phyloP scores from a whole-genome alignment of 352 stramenopile genomes.

The Phytophthora pinifolia region DNA sequence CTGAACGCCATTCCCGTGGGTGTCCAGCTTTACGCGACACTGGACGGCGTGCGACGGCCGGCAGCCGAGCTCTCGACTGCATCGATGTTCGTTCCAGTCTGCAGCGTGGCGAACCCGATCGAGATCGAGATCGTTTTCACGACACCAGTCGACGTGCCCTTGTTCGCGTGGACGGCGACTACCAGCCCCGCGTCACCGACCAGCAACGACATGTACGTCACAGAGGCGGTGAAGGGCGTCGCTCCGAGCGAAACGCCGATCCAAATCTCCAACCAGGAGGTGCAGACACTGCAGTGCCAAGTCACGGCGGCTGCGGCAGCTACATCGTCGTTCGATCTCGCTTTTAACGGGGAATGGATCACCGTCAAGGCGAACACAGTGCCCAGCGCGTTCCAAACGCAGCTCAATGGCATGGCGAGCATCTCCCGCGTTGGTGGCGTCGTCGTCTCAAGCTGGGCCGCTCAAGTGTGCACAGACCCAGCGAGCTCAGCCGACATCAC shows the following conservation, averaged over 20 bases:
- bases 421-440: conserved; percentile 53
- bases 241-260: conserved; percentile 32
- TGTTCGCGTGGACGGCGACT: conserved; percentile 54
- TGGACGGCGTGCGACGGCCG: conserved; percentile 20
- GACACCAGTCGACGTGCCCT: conserved; percentile 38
- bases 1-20: conserved; percentile 54
- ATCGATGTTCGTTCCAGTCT: conserved; percentile 53
- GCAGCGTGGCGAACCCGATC: conserved; percentile 43
- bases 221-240: conserved; percentile 56
- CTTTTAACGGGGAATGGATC: conserved; percentile 37
- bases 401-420: conserved; percentile 49
- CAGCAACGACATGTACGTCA: conserved; percentile 64
- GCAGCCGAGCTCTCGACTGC: conserved; percentile 29
- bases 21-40: conserved; percentile 45
- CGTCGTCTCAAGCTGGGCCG: conserved; percentile 38
- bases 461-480: conserved; percentile 33
- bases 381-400: conserved; percentile 35
- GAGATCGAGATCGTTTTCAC: conserved; percentile 70
- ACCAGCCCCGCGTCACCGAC: neutral
- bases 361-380: conserved; percentile 43
- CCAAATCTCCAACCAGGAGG: conserved; percentile 55
- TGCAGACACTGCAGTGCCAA: conserved; percentile 57
- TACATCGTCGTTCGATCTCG: conserved; percentile 50
- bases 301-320: conserved; percentile 33
- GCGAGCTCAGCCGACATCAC: conserved; percentile 41